Base-by-base conservation (phyloP, 805 yeast species). In the Saccharomycopsis amapae region DNA sequence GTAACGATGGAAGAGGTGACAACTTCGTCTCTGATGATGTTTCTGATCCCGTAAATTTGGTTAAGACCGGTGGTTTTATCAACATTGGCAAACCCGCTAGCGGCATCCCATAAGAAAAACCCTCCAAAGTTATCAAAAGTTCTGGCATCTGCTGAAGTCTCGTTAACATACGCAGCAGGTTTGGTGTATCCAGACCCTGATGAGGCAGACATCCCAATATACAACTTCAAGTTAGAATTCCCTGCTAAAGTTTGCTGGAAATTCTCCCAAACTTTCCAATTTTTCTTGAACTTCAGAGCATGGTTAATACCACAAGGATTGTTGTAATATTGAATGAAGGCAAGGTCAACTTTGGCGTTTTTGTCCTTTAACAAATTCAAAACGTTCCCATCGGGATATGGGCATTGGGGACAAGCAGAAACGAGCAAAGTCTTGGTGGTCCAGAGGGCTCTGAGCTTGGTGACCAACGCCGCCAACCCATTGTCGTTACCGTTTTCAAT, bases 401-500 rank as follows among this genome's bases (percentile, higher is more conserved):
- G 77, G 61, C 85, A 79, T 59, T 78, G 85, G 7, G 85, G 86
- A 39, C 85, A 78, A 48, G 82, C 83, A 37, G 81, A 71, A 39
- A 79, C 62, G 55, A 73, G 73, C 64, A 74, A 77, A 23, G 56
- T 52, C 62, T 80, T 84, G 39, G 82, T 69, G n/a, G 49, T 45
- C 49, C 51, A 48, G 22, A 44, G 17, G 3, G 48, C 48, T 55
- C 77, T 67, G 49, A 65, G 48, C 35, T 55, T 51, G 36, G 50
- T 55, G 15, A 69, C 76, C 47, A 75, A 62, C 2, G 76, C 75
- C 40, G 71, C 71, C 49, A 69, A 72, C 32, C 84, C 85, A 15
- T 65, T 63, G 45, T 64, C 61, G 38, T 60, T 54, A 48, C 63
- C 63, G 58, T 71, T 68, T 20, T 50, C 53, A 22, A 50, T 50